Percentiles rank a stretch among this genome's conserved stretches.
These are phyloP conservation scores for Blastocladiella emersonii DNA, from an alignment of 371 early-diverging fungal genomes.

Conservation along the genomic window DNA sequence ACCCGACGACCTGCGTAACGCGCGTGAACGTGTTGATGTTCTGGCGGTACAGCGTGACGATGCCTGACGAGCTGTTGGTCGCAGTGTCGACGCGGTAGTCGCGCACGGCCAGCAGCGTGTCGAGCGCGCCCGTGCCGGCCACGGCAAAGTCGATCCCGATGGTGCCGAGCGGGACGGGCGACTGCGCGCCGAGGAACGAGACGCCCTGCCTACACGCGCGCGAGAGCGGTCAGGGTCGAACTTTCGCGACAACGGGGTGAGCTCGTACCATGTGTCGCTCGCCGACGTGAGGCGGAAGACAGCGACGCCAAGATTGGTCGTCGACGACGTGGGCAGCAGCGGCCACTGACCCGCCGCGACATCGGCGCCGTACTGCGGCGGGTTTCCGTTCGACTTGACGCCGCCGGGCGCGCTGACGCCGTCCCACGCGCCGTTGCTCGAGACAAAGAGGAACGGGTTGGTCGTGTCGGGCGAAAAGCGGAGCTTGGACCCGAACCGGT, in stretches of 20 bases:
- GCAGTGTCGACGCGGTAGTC: not conserved
- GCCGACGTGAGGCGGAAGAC: not conserved
- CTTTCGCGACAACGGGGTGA: not conserved
- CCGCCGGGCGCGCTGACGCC: not conserved
- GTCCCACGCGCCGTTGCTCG: not conserved
- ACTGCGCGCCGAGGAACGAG: slow-evolving; percentile 1
- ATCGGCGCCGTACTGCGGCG: not conserved
- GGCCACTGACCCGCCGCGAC: not conserved
- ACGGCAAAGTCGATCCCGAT: slow-evolving; percentile 6
- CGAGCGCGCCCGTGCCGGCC: not conserved
- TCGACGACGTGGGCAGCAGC: not conserved
- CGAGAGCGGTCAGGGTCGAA: too few relatives aligned
- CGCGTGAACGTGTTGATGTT: not conserved
- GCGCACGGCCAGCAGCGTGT: slow-evolving; percentile 3
- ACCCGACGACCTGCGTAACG: not conserved
- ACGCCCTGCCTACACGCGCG: not conserved
- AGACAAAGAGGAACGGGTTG: not conserved
- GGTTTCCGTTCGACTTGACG: not conserved
- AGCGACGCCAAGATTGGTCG: not conserved
- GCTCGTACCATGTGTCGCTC: not conserved
- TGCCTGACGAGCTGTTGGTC: not conserved
- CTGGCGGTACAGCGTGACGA: not conserved
- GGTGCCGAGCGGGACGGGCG: slow-evolving; percentile 4
- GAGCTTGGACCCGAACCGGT: slow-evolving; percentile 4
- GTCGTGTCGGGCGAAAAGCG: not conserved